Conservation (phyloP, 1,139 yeast genomes). For the Geotrichum phurueaensis region DNA sequence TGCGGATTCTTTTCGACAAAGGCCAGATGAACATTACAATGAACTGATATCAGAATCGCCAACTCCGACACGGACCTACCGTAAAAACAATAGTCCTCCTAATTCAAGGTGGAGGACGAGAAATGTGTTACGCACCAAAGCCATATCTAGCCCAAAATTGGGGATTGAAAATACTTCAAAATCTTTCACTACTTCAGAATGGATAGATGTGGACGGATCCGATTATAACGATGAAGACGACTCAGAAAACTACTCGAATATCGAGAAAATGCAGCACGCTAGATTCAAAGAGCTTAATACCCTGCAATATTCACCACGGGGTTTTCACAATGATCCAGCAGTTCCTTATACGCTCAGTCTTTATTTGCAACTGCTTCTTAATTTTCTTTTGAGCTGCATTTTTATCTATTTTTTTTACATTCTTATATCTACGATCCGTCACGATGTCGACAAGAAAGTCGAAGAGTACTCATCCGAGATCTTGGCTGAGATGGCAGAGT, state of each 20-base stretch:
- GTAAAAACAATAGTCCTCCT: neutral
- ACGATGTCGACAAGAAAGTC: constrained; percentile 66
- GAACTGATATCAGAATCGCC: neutral
- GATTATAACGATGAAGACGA: neutral
- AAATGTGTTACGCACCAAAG: neutral
- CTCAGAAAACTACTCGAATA: neutral
- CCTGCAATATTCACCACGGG: neutral
- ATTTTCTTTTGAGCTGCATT: constrained; percentile 51
- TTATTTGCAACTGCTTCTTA: constrained; percentile 65
- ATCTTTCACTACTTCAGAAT: neutral
- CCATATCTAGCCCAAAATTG: neutral
- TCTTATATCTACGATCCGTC: constrained; percentile 54
- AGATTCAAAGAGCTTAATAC: neutral
- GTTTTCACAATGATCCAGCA: constrained; percentile 40
- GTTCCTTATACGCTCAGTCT: constrained; percentile 64
- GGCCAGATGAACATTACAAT: neutral
- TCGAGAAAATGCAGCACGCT: neutral
- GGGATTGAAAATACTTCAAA: neutral
- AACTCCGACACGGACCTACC: neutral
- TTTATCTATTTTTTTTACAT: constrained; percentile 51
- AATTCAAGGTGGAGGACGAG: neutral
- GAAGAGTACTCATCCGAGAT: constrained; percentile 58
- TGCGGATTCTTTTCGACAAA: neutral
- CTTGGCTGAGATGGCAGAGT: constrained; percentile 59
- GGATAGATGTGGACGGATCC: constrained; percentile 4